Conservation (phyloP, 2,329 filamentous ascomycete genomes). For the Cladosporium sp. region DNA sequence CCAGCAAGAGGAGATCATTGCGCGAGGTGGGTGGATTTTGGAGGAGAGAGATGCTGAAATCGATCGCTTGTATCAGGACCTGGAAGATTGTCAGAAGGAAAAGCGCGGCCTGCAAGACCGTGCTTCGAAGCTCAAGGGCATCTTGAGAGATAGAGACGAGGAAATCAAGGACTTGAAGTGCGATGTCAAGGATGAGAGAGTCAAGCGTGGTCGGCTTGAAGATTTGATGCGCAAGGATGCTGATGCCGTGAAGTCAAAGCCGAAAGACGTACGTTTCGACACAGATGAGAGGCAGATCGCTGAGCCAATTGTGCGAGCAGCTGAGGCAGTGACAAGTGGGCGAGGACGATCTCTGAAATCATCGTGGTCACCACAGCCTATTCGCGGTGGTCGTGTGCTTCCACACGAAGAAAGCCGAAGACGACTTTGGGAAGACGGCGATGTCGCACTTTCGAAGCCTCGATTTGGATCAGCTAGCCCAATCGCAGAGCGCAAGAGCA, state of each 20-base stretch:
- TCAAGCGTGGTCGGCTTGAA: background rate
- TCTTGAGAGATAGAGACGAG: background rate
- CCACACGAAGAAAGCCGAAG: constrained; percentile 5
- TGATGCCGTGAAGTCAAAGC: background rate
- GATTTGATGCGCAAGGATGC: constrained; percentile 1
- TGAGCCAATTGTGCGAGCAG: background rate
- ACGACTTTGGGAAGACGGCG: constrained; percentile 1
- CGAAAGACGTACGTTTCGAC: constrained; percentile 1
- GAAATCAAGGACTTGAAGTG: constrained; percentile 5
- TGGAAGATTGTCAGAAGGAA: background rate
- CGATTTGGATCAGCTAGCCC: constrained; percentile 7
- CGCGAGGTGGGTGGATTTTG: constrained; percentile 3
- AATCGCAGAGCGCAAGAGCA: background rate
- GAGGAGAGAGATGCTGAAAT: constrained; percentile 9
- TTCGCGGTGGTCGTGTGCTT: background rate
- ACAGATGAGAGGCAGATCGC: background rate
- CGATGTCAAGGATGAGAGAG: background rate
- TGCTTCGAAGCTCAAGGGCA: background rate
- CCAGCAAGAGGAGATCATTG: constrained; percentile 8
- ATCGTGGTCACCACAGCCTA: constrained; percentile 6
- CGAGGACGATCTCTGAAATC: background rate
- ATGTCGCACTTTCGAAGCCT: background rate
- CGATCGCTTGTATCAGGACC: background rate
- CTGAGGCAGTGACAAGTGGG: background rate
- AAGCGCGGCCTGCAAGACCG: background rate